Conservation (phyloP, 2,329 filamentous ascomycete genomes). For the Aspergillus tanneri region DNA sequence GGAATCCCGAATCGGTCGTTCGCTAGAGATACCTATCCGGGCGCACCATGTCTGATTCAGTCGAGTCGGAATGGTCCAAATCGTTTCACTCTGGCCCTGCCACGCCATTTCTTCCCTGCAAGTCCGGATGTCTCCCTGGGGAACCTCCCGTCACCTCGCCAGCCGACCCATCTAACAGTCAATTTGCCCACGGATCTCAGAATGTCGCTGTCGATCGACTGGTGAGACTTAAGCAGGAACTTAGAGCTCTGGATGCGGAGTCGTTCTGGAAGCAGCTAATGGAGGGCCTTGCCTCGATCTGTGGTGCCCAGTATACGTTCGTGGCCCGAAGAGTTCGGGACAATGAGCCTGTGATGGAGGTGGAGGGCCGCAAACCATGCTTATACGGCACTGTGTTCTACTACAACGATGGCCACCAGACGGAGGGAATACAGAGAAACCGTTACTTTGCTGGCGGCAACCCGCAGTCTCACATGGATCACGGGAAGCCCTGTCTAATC, state of each 20-base stretch:
- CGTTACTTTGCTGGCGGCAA: slow-evolving; percentile 65
- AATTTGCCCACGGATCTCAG: slow-evolving; percentile 50
- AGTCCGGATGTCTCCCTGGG: slow-evolving; percentile 29
- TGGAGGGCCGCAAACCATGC: slow-evolving; percentile 61
- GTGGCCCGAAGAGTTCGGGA: slow-evolving; percentile 64
- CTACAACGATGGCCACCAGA: slow-evolving; percentile 59
- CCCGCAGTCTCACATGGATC: slow-evolving; percentile 67
- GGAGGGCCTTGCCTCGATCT: slow-evolving; percentile 62
- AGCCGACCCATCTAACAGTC: slow-evolving; percentile 23
- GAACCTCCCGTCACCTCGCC: slow-evolving; percentile 22
- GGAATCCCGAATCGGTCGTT: not conserved
- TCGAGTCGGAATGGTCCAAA: slow-evolving; percentile 34
- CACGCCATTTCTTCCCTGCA: slow-evolving; percentile 33
- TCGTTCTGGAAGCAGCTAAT: slow-evolving; percentile 65
- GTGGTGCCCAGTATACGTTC: slow-evolving; percentile 66
- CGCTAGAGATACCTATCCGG: not conserved
- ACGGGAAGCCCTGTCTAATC: slow-evolving; percentile 69
- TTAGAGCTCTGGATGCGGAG: slow-evolving; percentile 55
- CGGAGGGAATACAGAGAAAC: slow-evolving; percentile 56
- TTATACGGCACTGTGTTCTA: slow-evolving; percentile 67
- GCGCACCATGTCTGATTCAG: slow-evolving; percentile 32
- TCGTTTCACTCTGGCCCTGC: slow-evolving; percentile 24
- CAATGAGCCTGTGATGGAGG: slow-evolving; percentile 60
- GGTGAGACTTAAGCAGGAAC: slow-evolving; percentile 57
- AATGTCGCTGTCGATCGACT: slow-evolving; percentile 62